Evolutionary conservation across 106 monocot genomes (phyloP), one percentile per base, ranked within the genome.

Genomic region (Dioscorea alata): DNA sequence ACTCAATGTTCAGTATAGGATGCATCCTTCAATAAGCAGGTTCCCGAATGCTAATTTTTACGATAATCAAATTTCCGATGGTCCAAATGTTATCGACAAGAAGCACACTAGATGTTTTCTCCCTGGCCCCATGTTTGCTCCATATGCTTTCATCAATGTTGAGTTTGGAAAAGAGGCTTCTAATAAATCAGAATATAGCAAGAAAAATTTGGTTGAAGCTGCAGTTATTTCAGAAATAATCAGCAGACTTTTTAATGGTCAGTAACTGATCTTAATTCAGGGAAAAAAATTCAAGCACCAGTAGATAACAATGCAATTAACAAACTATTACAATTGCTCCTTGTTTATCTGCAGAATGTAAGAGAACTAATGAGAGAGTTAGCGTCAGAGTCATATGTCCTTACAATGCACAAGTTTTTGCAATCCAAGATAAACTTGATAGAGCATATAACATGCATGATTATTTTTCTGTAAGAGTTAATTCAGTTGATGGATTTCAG

Each of bases 21-120:
- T 92, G 92, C 88, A 92, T 69, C 92, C 92, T 10, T 81, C 62
- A 2, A 92, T 92, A 60, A 92, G 88, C 52, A 50, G 64, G 0
- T 92, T 92, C 50, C 88, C 92, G 0, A 92, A 92, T 72, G 2
- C 53, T 21, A 80, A 35, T 14, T 88, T 92, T 42, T 92, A 92
- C 33, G n/a, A 52, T 17, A 71, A 71, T 4, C 60, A 73, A 63
- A 77, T 89, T 71, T 23, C 63, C 12, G 78, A 90, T 83, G 85
- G 21, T 23, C 74, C 78, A 22, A 83, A 75, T 65, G 90, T 86
- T 35, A 48, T 18, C 1, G 0, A 53, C 4, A 62, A 65, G 19
- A 28, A 34, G 12, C 63, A 85, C 28, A 32, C 58, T 49, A 59
- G 31, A 21, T 16, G 33, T 8, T 83, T 56, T 65, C 69, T 88